Percentiles rank a stretch among this genome's conserved stretches.
These are phyloP conservation scores for Alliaria petiolata DNA, from an alignment of 345 rosid species.

Conservation along the genomic window DNA sequence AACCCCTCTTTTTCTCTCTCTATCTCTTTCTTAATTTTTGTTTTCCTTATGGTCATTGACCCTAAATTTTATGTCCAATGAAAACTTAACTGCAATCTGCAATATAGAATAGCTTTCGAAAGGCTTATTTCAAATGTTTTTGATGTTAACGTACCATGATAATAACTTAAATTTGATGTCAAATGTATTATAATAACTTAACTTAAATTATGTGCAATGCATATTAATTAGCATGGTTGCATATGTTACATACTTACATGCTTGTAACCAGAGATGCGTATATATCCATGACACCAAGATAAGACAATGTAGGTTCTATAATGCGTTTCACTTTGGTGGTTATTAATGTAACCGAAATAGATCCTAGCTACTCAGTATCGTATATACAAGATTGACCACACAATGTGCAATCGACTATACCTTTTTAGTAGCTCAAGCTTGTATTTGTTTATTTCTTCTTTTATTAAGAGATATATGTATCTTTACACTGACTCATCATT, in stretches of 20 bases:
- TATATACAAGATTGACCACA: neutral
- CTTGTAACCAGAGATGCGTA: neutral
- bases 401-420: neutral
- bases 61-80: too few species aligned
- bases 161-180: too few species aligned
- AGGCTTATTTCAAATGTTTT: neutral
- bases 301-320: neutral
- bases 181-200: too few species aligned
- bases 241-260: neutral
- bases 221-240: neutral
- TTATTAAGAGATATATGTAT: neutral
- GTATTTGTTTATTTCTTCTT: constrained; percentile 15
- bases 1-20: too few species aligned
- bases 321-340: neutral
- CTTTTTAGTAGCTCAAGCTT: neutral
- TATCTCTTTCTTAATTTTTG: too few species aligned
- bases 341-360: neutral
- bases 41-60: too few species aligned
- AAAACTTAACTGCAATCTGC: too few species aligned
- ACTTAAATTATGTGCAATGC: neutral
- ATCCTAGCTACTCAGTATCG: neutral
- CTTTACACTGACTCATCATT: constrained; percentile 19
- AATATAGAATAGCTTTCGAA: neutral
- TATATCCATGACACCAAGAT: neutral
- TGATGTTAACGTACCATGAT: too few species aligned